phyloP scores from a whole-genome alignment of 78 protist species.

The Anaeramoeba ignava region DNA sequence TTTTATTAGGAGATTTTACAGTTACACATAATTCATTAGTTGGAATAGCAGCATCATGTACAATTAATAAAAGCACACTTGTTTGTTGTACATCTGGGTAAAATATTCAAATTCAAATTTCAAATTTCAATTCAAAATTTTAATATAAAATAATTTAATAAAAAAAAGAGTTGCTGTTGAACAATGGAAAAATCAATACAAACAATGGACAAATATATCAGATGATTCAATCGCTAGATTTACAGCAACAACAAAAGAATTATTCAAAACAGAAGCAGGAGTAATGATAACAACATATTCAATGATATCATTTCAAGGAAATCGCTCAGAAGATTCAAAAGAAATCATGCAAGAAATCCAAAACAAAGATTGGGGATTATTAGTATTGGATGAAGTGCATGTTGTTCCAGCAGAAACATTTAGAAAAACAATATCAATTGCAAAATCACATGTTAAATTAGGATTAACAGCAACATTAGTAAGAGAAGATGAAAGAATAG shows the following conservation, averaged over 20 bases:
- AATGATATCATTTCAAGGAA: constrained; percentile 68
- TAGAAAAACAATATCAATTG: constrained; percentile 37
- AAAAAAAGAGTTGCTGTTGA: constrained; percentile 58
- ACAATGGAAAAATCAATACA: constrained; percentile 86
- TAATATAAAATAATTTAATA: neutral
- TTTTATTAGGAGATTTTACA: too few species aligned
- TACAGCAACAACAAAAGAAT: constrained; percentile 34
- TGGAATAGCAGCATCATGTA: constrained; percentile 81
- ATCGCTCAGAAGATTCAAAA: constrained; percentile 49
- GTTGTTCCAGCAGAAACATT: constrained; percentile 8
- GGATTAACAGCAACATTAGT: constrained; percentile 90
- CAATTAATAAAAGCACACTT: constrained; percentile 59
- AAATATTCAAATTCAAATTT: neutral
- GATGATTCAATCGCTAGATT: constrained; percentile 40
- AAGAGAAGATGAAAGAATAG: constrained; percentile 91
- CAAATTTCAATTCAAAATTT: neutral
- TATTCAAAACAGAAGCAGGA: constrained; percentile 3
- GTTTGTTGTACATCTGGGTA: constrained; percentile 63
- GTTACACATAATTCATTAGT: neutral
- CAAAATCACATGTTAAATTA: constrained; percentile 80
- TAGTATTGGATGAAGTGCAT: constrained; percentile 49
- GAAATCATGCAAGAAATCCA: constrained; percentile 45
- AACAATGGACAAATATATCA: constrained; percentile 53
- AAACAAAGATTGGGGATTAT: constrained; percentile 85
- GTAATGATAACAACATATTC: constrained; percentile 82